Evolutionary conservation across 2,329 filamentous ascomycete genomes (phyloP).

Genomic region (Fusarium pseudocircinatum): DNA sequence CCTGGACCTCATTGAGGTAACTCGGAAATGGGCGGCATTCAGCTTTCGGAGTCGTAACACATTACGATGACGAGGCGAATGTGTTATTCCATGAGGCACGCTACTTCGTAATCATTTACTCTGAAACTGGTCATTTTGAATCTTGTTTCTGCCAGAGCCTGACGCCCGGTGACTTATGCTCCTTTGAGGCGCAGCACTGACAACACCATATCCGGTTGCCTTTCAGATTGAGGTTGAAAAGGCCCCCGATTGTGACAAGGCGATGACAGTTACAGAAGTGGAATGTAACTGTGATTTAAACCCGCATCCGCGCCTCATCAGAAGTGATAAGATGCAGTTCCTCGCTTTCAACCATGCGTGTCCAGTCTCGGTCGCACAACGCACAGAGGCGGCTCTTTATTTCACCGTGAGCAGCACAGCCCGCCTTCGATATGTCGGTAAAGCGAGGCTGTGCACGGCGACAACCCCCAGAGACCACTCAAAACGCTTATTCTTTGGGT

Average conservation of each 20-base stretch:
- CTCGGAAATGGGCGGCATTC: background rate
- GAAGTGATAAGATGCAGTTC: conserved; percentile 1
- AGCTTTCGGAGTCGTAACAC: background rate
- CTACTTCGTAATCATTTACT: background rate
- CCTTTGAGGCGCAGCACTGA: conserved; percentile 18
- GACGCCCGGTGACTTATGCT: conserved; percentile 19
- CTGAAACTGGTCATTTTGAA: background rate
- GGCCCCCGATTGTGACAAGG: background rate
- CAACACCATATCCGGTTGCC: conserved; percentile 1
- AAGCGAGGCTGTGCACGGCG: conserved; percentile 19
- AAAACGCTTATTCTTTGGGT: background rate
- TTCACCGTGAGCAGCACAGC: conserved; percentile 19
- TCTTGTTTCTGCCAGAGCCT: background rate
- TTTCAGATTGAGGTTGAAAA: conserved; percentile 18
- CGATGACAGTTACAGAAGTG: background rate
- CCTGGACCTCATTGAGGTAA: background rate
- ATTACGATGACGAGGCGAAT: conserved; percentile 3
- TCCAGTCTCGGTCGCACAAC: conserved; percentile 16
- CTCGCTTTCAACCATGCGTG: conserved; percentile 19
- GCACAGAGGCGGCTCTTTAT: conserved; percentile 13
- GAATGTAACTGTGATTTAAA: conserved; percentile 17
- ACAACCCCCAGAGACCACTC: conserved; percentile 5
- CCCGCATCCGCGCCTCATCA: background rate
- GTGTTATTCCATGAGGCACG: background rate
- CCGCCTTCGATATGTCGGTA: conserved; percentile 1